phyloP scores from a whole-genome alignment of 2,329 filamentous ascomycete species.

The Metarhizium rileyi region DNA sequence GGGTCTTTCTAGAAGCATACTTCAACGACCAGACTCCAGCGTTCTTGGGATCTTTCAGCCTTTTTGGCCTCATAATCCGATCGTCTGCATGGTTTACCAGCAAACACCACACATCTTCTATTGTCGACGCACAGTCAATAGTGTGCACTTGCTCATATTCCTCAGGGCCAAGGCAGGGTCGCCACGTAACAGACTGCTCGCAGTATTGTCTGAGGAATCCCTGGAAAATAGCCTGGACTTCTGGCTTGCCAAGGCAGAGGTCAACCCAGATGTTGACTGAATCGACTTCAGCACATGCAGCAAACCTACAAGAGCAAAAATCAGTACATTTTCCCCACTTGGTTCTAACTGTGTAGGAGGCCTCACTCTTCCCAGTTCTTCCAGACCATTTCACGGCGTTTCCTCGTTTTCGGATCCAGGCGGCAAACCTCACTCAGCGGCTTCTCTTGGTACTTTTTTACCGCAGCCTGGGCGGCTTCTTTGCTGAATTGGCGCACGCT shows the following conservation, averaged over 20 bases:
- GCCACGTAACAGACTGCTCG: not conserved
- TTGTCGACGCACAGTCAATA: not conserved
- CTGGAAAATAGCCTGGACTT: not conserved
- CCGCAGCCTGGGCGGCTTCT: slow-evolving; percentile 1
- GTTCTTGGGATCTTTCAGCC: slow-evolving; percentile 1
- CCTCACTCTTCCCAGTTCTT: slow-evolving; percentile 3
- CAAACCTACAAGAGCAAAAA: slow-evolving; percentile 1
- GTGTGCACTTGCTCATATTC: slow-evolving; percentile 5
- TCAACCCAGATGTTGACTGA: slow-evolving; percentile 1
- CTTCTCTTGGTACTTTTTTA: slow-evolving; percentile 1
- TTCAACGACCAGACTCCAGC: slow-evolving; percentile 1
- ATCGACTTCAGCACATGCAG: not conserved
- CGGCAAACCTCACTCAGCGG: slow-evolving; percentile 2
- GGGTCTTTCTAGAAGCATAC: not conserved
- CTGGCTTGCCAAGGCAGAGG: slow-evolving; percentile 1
- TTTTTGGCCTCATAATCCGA: slow-evolving; percentile 1
- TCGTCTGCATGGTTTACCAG: slow-evolving; percentile 2
- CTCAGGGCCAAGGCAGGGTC: slow-evolving; percentile 4
- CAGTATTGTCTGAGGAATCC: slow-evolving; percentile 1
- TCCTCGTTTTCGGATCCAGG: slow-evolving; percentile 2
- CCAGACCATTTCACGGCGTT: slow-evolving; percentile 3
- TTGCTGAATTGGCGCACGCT: not conserved
- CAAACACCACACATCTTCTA: slow-evolving; percentile 1
- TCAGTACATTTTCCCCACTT: not conserved
- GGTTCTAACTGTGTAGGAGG: not conserved